Evolutionary conservation across 495 filamentous ascomycete species (phyloP), one percentile per base, ranked within the genome.

Genomic region (Tuber melanosporum): DNA sequence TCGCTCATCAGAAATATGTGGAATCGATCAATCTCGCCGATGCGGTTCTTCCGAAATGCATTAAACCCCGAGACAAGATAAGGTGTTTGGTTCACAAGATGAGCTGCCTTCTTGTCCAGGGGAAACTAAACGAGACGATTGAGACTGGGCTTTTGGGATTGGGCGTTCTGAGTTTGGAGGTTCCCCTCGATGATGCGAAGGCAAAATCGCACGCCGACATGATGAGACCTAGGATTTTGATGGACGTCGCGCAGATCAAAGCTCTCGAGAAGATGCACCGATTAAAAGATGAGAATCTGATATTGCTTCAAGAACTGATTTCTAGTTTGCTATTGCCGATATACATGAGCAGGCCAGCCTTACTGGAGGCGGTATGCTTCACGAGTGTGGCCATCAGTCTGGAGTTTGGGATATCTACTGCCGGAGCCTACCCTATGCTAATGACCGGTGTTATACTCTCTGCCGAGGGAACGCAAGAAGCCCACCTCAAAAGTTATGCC

Each of bases 301-400:
- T 83, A 46, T 82, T 83, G 36, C 79, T 83, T 20, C 82, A 83
- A 46, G 82, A 83, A 41, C 82, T 83, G 39, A 83, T 83, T 69
- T 83, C 82, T 49, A 83, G 76, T 20, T 71, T 83, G 26, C 26
- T 83, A 22, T 78, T 83, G 41, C 82, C 82, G 26, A 73, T 83
- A 47, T 83, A 83, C 57, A 83, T 83, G 82, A 79, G 75, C 62
- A 74, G 82, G 20, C 82, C 82, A 43, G 79, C 77, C 26, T 76
- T 83, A 43, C 82, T 83, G 46, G 73, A 77, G n/a, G 79, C 82
- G 10, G 82, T 83, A 49, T 83, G 82, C 41, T 83, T 82, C 66
- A 83, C 82, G 22, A 83, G 82, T 39, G 82, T 83, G 36, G 82
- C 82, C 5, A 83, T 83, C 44, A 83, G 79, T 46, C 74, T 83